Conservation (phyloP, 768 basidiomycete genomes). For the Calocybe indica region DNA sequence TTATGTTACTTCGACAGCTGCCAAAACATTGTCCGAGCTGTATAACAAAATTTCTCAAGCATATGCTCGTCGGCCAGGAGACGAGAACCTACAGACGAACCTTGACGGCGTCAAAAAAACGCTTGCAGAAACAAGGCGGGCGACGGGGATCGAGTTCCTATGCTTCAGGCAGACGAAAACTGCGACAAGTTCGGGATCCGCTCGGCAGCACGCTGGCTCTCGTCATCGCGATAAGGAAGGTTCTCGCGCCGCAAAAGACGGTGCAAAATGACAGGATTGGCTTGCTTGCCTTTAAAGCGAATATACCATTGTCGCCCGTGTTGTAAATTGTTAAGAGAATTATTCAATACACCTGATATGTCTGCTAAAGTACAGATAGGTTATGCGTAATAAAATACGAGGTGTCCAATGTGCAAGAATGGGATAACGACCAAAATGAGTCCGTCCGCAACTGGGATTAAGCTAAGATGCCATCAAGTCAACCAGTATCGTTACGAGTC, state of each 20-base stretch:
- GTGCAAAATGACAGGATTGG: too few relatives aligned
- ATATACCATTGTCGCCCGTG: too few relatives aligned
- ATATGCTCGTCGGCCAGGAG: constrained; percentile 79
- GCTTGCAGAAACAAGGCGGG: constrained; percentile 78
- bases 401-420: too few relatives aligned
- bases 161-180: constrained; percentile 80
- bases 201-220: constrained; percentile 1
- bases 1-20: constrained; percentile 78
- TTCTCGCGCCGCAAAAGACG: constrained; percentile 11
- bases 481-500: constrained; percentile 86
- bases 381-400: too few relatives aligned
- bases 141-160: constrained; percentile 91
- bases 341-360: too few relatives aligned
- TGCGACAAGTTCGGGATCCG: constrained; percentile 15
- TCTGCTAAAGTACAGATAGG: too few relatives aligned
- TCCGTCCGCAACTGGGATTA: too few relatives aligned
- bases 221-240: constrained; percentile 15
- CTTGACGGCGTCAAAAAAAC: constrained; percentile 91
- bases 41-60: constrained; percentile 95
- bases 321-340: too few relatives aligned
- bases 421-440: too few relatives aligned
- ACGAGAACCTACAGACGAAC: constrained; percentile 81
- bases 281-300: too few relatives aligned
- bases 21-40: constrained; percentile 81
- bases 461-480: constrained; percentile 55